Evolutionary conservation across 106 monocot genomes (phyloP).

Genomic region (Amphibolis antarctica): DNA sequence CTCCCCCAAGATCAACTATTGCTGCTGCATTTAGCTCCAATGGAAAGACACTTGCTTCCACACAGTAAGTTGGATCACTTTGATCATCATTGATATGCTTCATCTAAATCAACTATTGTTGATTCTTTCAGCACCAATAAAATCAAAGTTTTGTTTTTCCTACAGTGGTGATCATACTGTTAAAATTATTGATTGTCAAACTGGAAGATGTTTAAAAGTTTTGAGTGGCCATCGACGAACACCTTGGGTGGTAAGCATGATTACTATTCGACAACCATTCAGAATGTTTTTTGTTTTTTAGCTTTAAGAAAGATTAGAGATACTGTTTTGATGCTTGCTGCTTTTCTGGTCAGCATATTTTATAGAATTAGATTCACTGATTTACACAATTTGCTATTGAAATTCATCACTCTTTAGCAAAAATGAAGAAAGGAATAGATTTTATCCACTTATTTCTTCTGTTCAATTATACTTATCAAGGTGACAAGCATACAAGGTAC

Average conservation of each 20-base stretch:
- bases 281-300: background rate
- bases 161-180: slow-evolving; percentile 96
- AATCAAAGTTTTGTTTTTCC: slow-evolving; percentile 6
- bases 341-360: background rate
- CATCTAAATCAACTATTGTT: background rate
- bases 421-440: no score
- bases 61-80: slow-evolving; percentile 49
- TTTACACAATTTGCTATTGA: no score
- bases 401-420: no score
- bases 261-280: background rate
- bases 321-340: no score
- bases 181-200: slow-evolving; percentile 84
- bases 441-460: background rate
- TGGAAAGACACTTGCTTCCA: slow-evolving; percentile 92
- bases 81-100: background rate
- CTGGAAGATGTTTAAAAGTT: slow-evolving; percentile 79
- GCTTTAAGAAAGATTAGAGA: no score
- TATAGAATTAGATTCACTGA: no score
- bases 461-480: no score
- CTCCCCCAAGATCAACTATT: slow-evolving; percentile 95
- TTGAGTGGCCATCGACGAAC: slow-evolving; percentile 96
- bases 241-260: slow-evolving; percentile 76
- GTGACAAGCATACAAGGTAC: no score
- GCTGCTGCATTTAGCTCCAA: slow-evolving; percentile 95
- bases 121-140: background rate